These are phyloP conservation scores for Cucumis melo DNA, from an alignment of 306 rosid genomes.

Conservation along the genomic window DNA sequence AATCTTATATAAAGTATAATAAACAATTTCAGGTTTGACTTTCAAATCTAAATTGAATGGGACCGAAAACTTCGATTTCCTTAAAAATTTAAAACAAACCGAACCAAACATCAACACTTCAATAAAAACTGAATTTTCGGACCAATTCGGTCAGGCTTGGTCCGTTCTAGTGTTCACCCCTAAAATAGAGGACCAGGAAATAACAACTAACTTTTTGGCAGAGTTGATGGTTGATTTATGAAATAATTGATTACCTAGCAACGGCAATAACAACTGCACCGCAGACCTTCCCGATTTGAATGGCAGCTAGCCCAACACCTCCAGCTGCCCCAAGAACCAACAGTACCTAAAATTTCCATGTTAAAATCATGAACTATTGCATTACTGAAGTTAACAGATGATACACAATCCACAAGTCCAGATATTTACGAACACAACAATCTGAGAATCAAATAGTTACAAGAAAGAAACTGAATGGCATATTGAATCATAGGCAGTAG, in stretches of 20 bases:
- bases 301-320: slow-evolving; percentile 89
- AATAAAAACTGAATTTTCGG: no score
- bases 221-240: neutral
- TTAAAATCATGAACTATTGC: neutral
- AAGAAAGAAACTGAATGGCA: neutral
- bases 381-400: neutral
- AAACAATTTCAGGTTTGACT: no score
- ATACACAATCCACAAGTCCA: neutral
- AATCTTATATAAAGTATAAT: no score
- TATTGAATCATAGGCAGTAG: neutral
- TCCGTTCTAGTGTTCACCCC: no score
- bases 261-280: slow-evolving; percentile 88
- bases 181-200: neutral
- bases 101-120: no score
- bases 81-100: no score
- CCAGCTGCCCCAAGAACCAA: slow-evolving; percentile 95
- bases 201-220: neutral
- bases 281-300: slow-evolving; percentile 76
- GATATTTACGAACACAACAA: neutral
- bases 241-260: slow-evolving; percentile 51
- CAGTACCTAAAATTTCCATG: slow-evolving; percentile 37
- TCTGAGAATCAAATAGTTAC: neutral
- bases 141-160: no score
- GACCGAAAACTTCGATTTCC: no score
- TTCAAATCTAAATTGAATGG: no score